Percentiles rank a stretch among this genome's conserved stretches.
phyloP scores from a whole-genome alignment of 1,139 yeast species.

The Arxiozyma telluris region DNA sequence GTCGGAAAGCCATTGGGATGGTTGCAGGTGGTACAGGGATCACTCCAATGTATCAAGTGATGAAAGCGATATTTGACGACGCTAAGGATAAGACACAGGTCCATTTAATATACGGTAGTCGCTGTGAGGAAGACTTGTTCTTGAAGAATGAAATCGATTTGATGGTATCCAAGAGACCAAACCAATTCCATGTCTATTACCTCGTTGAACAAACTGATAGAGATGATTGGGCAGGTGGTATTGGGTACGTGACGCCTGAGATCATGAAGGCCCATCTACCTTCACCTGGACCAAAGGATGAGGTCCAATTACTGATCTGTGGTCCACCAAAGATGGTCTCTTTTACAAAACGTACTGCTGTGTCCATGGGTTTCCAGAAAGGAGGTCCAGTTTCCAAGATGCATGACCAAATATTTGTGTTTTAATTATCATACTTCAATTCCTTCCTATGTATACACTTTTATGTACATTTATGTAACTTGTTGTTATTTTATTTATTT shows the following conservation, averaged over 20 bases:
- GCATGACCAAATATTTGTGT: conserved; percentile 88
- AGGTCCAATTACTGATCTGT: conserved; percentile 76
- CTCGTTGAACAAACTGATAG: conserved; percentile 62
- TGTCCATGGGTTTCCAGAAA: conserved; percentile 68
- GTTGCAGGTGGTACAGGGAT: conserved; percentile 89
- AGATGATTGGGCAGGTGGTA: conserved; percentile 61
- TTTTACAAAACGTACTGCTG: conserved; percentile 74
- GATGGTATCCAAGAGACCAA: conserved; percentile 58
- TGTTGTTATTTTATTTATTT: too few species aligned
- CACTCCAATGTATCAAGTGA: conserved; percentile 89
- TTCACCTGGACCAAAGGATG: conserved; percentile 40
- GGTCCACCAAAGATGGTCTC: conserved; percentile 92
- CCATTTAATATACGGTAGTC: conserved; percentile 59
- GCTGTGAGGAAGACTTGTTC: conserved; percentile 67
- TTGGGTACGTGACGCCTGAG: conserved; percentile 77
- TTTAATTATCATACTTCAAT: conserved; percentile 34
- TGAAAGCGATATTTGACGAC: conserved; percentile 67
- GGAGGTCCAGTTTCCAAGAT: conserved; percentile 86
- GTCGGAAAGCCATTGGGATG: conserved; percentile 43
- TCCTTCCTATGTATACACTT: neutral
- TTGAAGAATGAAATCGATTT: conserved; percentile 72
- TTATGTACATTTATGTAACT: neutral
- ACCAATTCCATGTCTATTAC: conserved; percentile 60
- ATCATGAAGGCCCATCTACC: conserved; percentile 62
- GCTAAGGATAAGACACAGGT: conserved; percentile 15